A percentile compares a stretch with the other conserved stretches of the same genome.
phyloP scores from a whole-genome alignment of 176 grass and related monocot genomes.

The Hyparrhenia diplandra region DNA sequence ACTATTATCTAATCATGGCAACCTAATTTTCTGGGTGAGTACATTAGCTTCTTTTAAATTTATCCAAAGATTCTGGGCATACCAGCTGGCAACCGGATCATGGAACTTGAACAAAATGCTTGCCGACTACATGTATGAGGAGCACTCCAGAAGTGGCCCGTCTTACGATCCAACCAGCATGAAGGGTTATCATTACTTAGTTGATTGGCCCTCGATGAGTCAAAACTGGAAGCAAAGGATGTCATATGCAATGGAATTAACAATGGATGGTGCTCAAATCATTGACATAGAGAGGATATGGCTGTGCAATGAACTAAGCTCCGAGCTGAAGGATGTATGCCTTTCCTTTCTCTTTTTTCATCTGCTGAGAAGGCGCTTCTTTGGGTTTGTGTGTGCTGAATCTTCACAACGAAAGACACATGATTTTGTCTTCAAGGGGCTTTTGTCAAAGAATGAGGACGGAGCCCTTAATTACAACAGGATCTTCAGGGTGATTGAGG shows the following conservation, averaged over 20 bases:
- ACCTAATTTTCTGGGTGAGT: accelerated
- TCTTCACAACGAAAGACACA: neutral
- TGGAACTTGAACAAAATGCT: slow-evolving; percentile 32
- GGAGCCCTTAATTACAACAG: neutral
- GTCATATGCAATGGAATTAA: too few species aligned
- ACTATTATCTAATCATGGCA: too few species aligned
- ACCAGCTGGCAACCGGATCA: neutral
- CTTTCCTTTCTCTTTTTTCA: slow-evolving; percentile 36
- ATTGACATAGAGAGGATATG: slow-evolving; percentile 20
- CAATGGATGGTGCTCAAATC: neutral
- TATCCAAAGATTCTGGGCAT: neutral
- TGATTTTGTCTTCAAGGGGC: slow-evolving; percentile 23
- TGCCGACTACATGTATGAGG: slow-evolving; percentile 24
- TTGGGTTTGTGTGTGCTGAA: slow-evolving; percentile 2
- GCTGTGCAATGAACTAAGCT: neutral
- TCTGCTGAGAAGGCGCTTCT: slow-evolving; percentile 22
- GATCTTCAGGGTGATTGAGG: neutral
- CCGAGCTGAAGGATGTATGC: slow-evolving; percentile 11
- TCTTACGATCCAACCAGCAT: slow-evolving; percentile 9
- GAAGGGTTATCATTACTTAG: slow-evolving; percentile 29
- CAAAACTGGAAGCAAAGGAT: neutral
- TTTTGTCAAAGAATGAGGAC: neutral
- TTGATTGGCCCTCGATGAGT: slow-evolving; percentile 3
- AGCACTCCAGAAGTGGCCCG: neutral
- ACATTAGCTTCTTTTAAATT: neutral